phyloP scores from a whole-genome alignment of 2,329 filamentous ascomycete genomes.

The Camptophora hylomeconis region DNA sequence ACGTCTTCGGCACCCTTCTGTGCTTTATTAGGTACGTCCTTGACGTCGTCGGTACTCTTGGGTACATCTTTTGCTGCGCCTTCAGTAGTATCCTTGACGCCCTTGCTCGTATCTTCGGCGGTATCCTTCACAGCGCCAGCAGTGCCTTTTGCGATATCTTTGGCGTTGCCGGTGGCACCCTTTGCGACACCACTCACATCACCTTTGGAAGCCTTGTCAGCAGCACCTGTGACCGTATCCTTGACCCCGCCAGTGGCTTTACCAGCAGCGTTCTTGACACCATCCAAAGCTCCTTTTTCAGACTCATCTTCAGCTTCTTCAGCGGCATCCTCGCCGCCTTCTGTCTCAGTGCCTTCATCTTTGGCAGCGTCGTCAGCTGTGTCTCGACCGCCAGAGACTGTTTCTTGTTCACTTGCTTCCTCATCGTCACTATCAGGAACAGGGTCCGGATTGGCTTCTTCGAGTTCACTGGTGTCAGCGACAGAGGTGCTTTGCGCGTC shows the following conservation, averaged over 20 bases:
- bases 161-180: conserved; percentile 20
- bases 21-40: conserved; percentile 8
- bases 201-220: conserved; percentile 13
- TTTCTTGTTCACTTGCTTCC: conserved; percentile 7
- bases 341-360: conserved; percentile 21
- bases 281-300: conserved; percentile 13
- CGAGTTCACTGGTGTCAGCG: conserved; percentile 16
- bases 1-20: conserved; percentile 17
- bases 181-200: conserved; percentile 14
- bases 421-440: conserved; percentile 13
- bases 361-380: conserved; percentile 16
- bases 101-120: conserved; percentile 8
- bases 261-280: conserved; percentile 9
- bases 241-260: conserved; percentile 15
- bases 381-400: conserved; percentile 5
- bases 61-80: conserved; percentile 5
- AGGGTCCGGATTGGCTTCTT: conserved; percentile 15
- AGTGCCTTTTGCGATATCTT: conserved; percentile 31
- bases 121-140: conserved; percentile 29
- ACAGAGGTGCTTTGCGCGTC: conserved; percentile 13
- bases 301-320: conserved; percentile 18
- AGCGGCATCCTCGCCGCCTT: conserved; percentile 37
- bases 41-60: conserved; percentile 7
- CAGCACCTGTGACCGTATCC: conserved; percentile 16
- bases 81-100: conserved; percentile 37